A percentile compares a stretch with the other conserved stretches of the same genome.
phyloP scores from a whole-genome alignment of 768 basidiomycete genomes.

The Calocera cornea region DNA sequence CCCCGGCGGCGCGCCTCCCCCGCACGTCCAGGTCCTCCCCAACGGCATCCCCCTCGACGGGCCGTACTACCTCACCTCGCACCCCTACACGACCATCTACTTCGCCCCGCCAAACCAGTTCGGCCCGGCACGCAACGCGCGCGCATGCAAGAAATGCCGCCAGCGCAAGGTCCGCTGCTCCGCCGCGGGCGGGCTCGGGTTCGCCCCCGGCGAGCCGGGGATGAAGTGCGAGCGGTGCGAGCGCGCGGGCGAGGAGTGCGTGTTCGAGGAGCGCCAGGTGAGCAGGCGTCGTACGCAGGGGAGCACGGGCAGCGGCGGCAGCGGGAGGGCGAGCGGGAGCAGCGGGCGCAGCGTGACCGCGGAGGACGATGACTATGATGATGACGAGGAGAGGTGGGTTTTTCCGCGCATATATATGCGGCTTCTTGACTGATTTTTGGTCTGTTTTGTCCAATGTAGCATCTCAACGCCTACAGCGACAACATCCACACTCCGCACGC shows the following conservation, averaged over 20 bases:
- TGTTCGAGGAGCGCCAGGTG: not conserved
- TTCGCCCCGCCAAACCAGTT: slow-evolving; percentile 1
- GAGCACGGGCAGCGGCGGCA: not conserved
- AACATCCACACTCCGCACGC: not conserved
- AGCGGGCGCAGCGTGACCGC: not conserved
- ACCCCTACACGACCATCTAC: not conserved
- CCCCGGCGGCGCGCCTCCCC: not conserved
- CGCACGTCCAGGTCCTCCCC: not conserved
- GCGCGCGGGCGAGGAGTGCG: not conserved
- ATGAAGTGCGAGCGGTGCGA: slow-evolving; percentile 3
- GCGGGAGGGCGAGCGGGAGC: not conserved
- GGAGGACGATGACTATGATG: not conserved
- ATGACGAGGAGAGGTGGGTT: not conserved
- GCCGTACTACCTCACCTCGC: slow-evolving; percentile 1
- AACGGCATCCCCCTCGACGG: not conserved
- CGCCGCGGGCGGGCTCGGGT: not conserved
- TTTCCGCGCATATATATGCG: not conserved
- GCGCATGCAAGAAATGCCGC: slow-evolving; percentile 3
- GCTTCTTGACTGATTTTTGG: not conserved
- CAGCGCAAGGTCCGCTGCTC: not conserved
- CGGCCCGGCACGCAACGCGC: not conserved
- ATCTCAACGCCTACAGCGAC: not conserved
- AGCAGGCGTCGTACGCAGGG: not conserved
- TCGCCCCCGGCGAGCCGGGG: slow-evolving; percentile 1
- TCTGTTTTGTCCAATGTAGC: not conserved